Conservation (phyloP, 1,139 yeast genomes). For the Yamadazyma buinensis region DNA sequence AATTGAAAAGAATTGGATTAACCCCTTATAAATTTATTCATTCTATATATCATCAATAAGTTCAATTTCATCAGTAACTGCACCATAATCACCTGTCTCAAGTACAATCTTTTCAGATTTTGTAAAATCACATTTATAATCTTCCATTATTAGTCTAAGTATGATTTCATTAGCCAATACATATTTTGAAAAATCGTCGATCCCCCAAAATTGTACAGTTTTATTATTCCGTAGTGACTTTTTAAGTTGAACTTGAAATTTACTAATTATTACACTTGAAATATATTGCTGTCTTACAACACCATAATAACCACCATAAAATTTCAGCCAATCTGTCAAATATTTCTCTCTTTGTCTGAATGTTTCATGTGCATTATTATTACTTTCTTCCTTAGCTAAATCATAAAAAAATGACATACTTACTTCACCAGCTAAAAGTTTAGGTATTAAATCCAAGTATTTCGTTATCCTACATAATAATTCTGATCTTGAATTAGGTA, state of each 20-base stretch:
- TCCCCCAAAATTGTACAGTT: constrained; percentile 60
- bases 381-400: constrained; percentile 38
- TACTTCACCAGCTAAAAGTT: constrained; percentile 39
- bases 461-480: constrained; percentile 23
- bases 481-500: constrained; percentile 21
- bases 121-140: constrained; percentile 31
- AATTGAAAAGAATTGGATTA: too few species aligned
- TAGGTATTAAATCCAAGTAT: constrained; percentile 31
- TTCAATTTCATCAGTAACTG: constrained; percentile 39
- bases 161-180: constrained; percentile 65
- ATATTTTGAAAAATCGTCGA: constrained; percentile 50
- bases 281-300: constrained; percentile 51
- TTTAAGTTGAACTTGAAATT: constrained; percentile 25
- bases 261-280: constrained; percentile 32
- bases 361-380: constrained; percentile 36
- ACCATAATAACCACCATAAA: constrained; percentile 64
- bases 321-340: constrained; percentile 42
- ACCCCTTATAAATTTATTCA: too few species aligned
- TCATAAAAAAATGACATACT: constrained; percentile 46
- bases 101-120: constrained; percentile 45
- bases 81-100: constrained; percentile 56
- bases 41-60: constrained; percentile 11
- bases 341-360: constrained; percentile 48
- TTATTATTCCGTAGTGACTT: constrained; percentile 26
- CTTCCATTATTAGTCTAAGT: constrained; percentile 47